Base-by-base conservation (phyloP, 2,329 filamentous ascomycete genomes). In the Cylindrodendrum hubeiense region DNA sequence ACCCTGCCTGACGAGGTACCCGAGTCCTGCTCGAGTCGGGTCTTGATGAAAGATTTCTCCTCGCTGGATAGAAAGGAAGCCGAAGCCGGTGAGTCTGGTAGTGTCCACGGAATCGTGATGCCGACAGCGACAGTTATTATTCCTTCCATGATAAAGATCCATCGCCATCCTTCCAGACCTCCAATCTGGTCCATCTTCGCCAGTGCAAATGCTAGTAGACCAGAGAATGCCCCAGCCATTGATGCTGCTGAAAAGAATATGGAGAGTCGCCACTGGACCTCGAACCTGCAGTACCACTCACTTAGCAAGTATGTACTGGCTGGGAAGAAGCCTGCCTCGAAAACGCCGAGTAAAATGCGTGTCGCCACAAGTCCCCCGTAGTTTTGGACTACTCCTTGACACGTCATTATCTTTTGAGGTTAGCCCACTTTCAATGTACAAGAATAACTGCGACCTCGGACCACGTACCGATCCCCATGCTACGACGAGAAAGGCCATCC, bases 141-240 rank as follows among this genome's bases (percentile, higher is more conserved):
- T 4, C 62, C 62, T 28, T 61, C 62, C 7, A 65, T 55, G 30
- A 61, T 57, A n/a, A 65, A 57, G 4, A 65, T 60, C 62, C 62
- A 65, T 28, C 57, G 46, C 62, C 62, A 65, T 1, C 57, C 62
- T 19, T 41, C 44, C 8, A 65, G 21, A 4, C 39, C 30, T 1
- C 56, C 60, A 26, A 63, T 44, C 8, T 52, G 52, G 13, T 63
- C 53, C 60, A 63, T 63, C 47, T 57, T 33, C 47, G 57, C 34
- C 26, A 63, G 19, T 7, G 28, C 53, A 19, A 43, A 43, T 12
- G 60, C 60, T 22, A 63, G 21, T 3, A 63, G 60, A 3, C 52
- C 60, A 8, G 60, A 63, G 53, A 63, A 17, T n/a, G 60, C 60
- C 8, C 60, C 60, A 5, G 60, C 52, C 52, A 63, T 33, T 5